Conservation (phyloP, 129 eudicot genomes). For the Tagetes erecta region DNA sequence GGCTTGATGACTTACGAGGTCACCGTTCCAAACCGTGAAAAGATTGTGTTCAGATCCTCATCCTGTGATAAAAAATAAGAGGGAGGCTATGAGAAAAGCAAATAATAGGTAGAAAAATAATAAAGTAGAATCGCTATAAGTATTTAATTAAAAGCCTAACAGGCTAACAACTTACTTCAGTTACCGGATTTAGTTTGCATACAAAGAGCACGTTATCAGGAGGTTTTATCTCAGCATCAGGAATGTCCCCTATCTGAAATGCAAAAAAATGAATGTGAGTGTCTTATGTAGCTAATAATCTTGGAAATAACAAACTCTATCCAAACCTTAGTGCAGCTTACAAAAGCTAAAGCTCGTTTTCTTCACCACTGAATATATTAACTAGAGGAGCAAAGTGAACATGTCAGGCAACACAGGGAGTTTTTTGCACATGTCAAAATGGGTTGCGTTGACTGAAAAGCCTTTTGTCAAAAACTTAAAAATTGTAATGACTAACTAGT, state of each 20-base stretch:
- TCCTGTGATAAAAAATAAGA: slow-evolving; percentile 47
- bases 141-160: not conserved
- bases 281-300: not conserved
- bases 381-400: not conserved
- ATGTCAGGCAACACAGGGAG: not conserved
- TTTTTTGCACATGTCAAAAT: not conserved
- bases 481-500: not conserved
- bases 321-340: slow-evolving; percentile 6
- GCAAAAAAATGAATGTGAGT: slow-evolving; percentile 15
- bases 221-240: slow-evolving; percentile 94
- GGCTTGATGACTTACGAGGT: slow-evolving; percentile 63
- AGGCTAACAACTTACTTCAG: slow-evolving; percentile 67
- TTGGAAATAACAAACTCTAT: not conserved
- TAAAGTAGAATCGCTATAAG: not conserved
- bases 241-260: slow-evolving; percentile 91
- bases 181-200: slow-evolving; percentile 93
- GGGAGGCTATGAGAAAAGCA: not conserved
- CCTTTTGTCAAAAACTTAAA: not conserved
- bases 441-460: not conserved
- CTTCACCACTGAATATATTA: not conserved
- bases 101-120: slow-evolving; percentile 16
- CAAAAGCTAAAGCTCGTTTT: slow-evolving; percentile 7
- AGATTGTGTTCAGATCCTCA: slow-evolving; percentile 87
- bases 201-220: slow-evolving; percentile 97
- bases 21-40: slow-evolving; percentile 92